A percentile compares a stretch with the other conserved stretches of the same genome.
phyloP scores from a whole-genome alignment of 2,329 filamentous ascomycete species.

The Fusarium odoratissimum region DNA sequence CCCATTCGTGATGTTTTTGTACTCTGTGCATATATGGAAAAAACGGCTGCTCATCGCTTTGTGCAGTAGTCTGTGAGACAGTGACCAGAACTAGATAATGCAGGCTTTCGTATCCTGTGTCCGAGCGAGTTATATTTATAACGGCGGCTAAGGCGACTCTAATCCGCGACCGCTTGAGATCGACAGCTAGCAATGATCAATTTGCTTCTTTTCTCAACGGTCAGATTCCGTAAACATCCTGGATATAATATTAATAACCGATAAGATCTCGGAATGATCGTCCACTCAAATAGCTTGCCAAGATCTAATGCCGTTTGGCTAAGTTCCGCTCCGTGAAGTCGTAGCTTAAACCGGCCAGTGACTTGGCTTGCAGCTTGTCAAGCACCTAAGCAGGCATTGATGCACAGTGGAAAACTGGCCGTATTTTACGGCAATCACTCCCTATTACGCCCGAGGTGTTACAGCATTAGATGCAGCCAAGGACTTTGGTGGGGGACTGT shows the following conservation, averaged over 20 bases:
- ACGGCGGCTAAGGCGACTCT: neutral
- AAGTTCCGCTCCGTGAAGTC: neutral
- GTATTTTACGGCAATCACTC: neutral
- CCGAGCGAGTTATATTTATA: neutral
- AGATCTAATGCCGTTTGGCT: slow-evolving; percentile 1
- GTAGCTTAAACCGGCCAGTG: neutral
- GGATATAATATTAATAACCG: neutral
- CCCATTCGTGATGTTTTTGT: neutral
- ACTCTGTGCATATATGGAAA: neutral
- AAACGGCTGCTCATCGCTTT: neutral
- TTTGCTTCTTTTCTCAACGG: neutral
- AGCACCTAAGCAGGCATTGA: slow-evolving; percentile 3
- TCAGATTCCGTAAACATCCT: neutral
- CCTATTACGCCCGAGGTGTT: neutral
- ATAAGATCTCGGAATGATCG: neutral
- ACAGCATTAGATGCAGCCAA: neutral
- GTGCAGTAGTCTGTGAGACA: neutral
- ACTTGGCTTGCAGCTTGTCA: slow-evolving; percentile 10
- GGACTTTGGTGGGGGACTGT: neutral
- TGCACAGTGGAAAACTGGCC: neutral
- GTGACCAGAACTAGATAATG: neutral
- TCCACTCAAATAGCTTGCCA: slow-evolving; percentile 1
- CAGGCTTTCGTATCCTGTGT: neutral
- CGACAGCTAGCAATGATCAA: neutral
- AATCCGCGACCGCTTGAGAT: neutral